Conservation (phyloP, 2,329 filamentous ascomycete species). For the Pezicula radicicola region DNA sequence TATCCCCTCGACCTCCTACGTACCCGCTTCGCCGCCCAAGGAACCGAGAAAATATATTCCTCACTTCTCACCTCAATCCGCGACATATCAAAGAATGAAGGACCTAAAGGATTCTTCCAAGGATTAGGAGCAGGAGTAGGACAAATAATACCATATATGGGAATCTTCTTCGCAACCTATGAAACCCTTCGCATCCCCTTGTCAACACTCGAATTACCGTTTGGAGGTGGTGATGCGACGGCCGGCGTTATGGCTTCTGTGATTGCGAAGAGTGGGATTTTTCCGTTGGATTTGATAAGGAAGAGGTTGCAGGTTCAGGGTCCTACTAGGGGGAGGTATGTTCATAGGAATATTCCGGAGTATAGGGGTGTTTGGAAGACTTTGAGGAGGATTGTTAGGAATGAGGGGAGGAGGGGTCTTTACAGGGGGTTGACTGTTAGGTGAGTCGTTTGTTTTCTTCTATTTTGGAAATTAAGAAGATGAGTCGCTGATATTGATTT, state of each 20-base stretch:
- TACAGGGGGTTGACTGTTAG: slow-evolving; percentile 85
- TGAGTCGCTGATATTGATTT: slow-evolving; percentile 4
- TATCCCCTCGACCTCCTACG: slow-evolving; percentile 93
- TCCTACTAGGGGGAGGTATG: slow-evolving; percentile 74
- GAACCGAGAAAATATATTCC: slow-evolving; percentile 72
- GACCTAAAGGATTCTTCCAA: slow-evolving; percentile 78
- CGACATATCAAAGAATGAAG: slow-evolving; percentile 75
- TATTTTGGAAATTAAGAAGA: background rate
- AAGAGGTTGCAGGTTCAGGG: slow-evolving; percentile 96
- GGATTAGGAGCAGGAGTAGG: slow-evolving; percentile 77
- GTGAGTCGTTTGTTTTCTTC: slow-evolving; percentile 11
- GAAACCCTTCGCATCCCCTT: slow-evolving; percentile 68
- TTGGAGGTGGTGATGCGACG: slow-evolving; percentile 77
- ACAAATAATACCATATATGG: slow-evolving; percentile 96
- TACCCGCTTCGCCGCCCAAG: slow-evolving; percentile 96
- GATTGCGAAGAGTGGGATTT: slow-evolving; percentile 83
- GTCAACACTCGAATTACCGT: slow-evolving; percentile 53
- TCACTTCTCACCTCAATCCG: slow-evolving; percentile 66
- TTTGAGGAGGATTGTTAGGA: slow-evolving; percentile 62
- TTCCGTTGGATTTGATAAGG: slow-evolving; percentile 87
- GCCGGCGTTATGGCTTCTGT: slow-evolving; percentile 80
- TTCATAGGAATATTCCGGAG: slow-evolving; percentile 83
- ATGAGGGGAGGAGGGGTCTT: slow-evolving; percentile 75
- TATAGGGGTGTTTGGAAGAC: slow-evolving; percentile 68
- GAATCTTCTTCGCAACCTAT: slow-evolving; percentile 89